A percentile compares a stretch with the other conserved stretches of the same genome.
Evolutionary conservation across 202 grass and related monocot species (phyloP).

Genomic region (Musa balbisiana): DNA sequence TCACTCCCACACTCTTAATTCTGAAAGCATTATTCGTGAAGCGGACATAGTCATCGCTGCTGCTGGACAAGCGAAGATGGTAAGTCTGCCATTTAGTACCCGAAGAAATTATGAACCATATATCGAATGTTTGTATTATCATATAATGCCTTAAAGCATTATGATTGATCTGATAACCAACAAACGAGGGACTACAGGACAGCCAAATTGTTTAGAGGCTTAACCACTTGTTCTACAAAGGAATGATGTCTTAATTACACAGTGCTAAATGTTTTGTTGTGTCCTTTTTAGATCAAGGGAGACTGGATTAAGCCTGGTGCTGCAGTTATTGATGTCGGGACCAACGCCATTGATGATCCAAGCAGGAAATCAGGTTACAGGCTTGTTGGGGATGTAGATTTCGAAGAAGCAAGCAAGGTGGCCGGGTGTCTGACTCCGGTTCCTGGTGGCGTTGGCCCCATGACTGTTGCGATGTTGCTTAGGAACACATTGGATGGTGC

Average conservation of each 20-base stretch:
- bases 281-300: too few species aligned
- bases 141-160: neutral
- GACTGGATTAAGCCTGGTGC: too few species aligned
- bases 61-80: conserved; percentile 80
- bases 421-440: conserved; percentile 81
- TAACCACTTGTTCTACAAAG: too few species aligned
- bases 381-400: conserved; percentile 72
- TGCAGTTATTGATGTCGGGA: conserved; percentile 55
- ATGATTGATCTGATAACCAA: too few species aligned
- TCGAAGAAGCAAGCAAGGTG: conserved; percentile 61
- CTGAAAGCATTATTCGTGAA: conserved; percentile 63
- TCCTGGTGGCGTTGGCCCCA: conserved; percentile 80
- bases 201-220: too few species aligned
- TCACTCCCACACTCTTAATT: conserved; percentile 62
- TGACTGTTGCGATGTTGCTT: conserved; percentile 88
- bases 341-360: conserved; percentile 68
- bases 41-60: conserved; percentile 86
- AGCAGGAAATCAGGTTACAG: conserved; percentile 69
- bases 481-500: conserved; percentile 76
- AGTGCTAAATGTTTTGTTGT: too few species aligned
- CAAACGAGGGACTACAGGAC: too few species aligned
- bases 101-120: neutral
- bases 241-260: too few species aligned
- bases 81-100: conserved; percentile 11
- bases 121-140: neutral